Base-by-base conservation (phyloP, 164 flowering plant species). In the Kingdonia uniflora region DNA sequence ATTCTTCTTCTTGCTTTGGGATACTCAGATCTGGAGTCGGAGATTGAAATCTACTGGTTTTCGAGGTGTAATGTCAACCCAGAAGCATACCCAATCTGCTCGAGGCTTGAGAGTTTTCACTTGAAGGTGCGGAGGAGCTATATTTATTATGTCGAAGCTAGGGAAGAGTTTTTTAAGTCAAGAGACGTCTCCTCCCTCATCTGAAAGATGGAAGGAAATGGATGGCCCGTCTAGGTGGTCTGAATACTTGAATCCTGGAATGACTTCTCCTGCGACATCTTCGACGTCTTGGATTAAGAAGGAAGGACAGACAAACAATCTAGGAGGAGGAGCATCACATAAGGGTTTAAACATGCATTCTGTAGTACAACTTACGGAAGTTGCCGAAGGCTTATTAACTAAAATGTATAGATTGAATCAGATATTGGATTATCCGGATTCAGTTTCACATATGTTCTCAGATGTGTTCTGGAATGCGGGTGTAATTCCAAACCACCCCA, bases 381-480 rank as follows among this genome's bases (percentile, higher is more conserved):
- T 88, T 42, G 94, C 84, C 0, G 81, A 84, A 60, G 97, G 96
- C 17, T 68, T 92, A 33, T 66, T 88, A 82, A 80, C 95, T 12
- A 92, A 89, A 59, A 88, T 92, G 80, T 84, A 92, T 69, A 71
- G 95, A 66, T 60, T 92, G 59, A 80, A 76, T 48, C 99, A 88
- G 60, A 72, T 84, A 37, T 60, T 92, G 71, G 95, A 82, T 59
- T 79, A 76, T 57, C 96, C 99, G 0, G 98, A 92, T 68, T 71
- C 84, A 2, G 76, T 73, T n/a, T 59, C 62, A 12, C 78, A 78
- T 67, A 56, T 64, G 6, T 85, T 67, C 61, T 82, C 97, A 2
- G 97, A 88, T 50, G 67, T 77, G 13, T 92, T 92, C 68, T 88
- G 97, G 97, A 92, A 80, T 67, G 71, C 96, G 0, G 95, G 95